These are phyloP conservation scores for Teratosphaeriaceae sp. DNA, from an alignment of 2,329 filamentous ascomycete species.

Conservation along the genomic window DNA sequence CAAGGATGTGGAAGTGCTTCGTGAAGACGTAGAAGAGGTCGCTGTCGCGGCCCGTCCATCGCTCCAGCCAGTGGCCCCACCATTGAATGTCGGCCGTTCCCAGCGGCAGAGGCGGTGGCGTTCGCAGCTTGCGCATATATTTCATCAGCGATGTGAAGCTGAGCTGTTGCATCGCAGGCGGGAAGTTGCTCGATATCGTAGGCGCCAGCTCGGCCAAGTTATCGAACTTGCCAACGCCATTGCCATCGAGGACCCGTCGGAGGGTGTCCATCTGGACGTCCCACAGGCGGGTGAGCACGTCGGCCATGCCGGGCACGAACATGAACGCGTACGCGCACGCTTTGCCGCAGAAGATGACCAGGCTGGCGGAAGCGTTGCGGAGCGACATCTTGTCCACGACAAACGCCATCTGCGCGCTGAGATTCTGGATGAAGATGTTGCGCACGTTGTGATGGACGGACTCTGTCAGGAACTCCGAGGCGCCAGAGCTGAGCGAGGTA, in stretches of 20 bases:
- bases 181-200: conserved; percentile 63
- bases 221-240: conserved; percentile 54
- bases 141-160: conserved; percentile 57
- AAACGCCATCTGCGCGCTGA: conserved; percentile 75
- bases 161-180: conserved; percentile 56
- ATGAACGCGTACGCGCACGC: conserved; percentile 90
- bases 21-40: conserved; percentile 88
- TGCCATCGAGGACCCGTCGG: conserved; percentile 63
- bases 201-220: conserved; percentile 45
- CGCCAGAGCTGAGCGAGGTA: conserved; percentile 52
- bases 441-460: conserved; percentile 84
- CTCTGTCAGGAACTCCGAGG: conserved; percentile 62
- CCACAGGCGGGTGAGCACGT: conserved; percentile 79
- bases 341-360: conserved; percentile 80
- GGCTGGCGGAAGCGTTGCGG: conserved; percentile 58
- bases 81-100: conserved; percentile 67
- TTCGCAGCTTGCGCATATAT: conserved; percentile 54
- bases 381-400: conserved; percentile 86
- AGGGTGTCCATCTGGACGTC: conserved; percentile 61
- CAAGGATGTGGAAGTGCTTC: conserved; percentile 78
- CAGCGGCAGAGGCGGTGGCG: conserved; percentile 59
- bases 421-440: conserved; percentile 76
- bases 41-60: conserved; percentile 82
- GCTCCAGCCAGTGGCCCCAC: conserved; percentile 75
- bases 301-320: conserved; percentile 80